Conservation (phyloP, 495 filamentous ascomycete species). For the Bacidia gigantensis region DNA sequence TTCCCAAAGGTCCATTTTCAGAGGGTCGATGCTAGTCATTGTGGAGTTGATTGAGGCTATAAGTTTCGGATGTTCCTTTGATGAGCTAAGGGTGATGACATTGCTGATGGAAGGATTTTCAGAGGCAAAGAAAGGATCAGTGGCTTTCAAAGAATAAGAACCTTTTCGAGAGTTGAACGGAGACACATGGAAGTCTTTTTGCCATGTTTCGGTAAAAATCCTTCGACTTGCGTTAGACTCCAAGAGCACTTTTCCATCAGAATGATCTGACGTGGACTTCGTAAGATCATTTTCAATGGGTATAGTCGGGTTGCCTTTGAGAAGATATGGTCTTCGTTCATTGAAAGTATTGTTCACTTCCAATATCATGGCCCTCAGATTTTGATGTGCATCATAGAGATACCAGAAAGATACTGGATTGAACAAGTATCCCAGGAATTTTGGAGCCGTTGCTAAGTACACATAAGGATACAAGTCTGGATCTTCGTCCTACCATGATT, state of each 20-base stretch:
- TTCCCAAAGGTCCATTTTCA: conserved; percentile 24
- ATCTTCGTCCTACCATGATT: conserved; percentile 12
- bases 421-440: conserved; percentile 56
- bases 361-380: conserved; percentile 52
- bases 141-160: conserved; percentile 39
- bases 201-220: conserved; percentile 37
- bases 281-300: not conserved
- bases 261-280: not conserved
- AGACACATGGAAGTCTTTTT: conserved; percentile 63
- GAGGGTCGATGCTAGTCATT: conserved; percentile 35
- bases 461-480: conserved; percentile 33
- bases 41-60: conserved; percentile 38
- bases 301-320: conserved; percentile 8
- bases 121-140: conserved; percentile 34
- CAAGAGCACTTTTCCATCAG: not conserved
- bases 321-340: conserved; percentile 41
- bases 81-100: conserved; percentile 42
- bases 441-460: conserved; percentile 56
- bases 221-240: not conserved
- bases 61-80: conserved; percentile 40
- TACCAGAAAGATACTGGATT: conserved; percentile 77
- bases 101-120: conserved; percentile 30
- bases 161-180: conserved; percentile 57
- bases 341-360: conserved; percentile 73
- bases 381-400: conserved; percentile 44